Evolutionary conservation across 1,284 basidiomycete genomes (phyloP).

Genomic region (Neolentinus lepideus): DNA sequence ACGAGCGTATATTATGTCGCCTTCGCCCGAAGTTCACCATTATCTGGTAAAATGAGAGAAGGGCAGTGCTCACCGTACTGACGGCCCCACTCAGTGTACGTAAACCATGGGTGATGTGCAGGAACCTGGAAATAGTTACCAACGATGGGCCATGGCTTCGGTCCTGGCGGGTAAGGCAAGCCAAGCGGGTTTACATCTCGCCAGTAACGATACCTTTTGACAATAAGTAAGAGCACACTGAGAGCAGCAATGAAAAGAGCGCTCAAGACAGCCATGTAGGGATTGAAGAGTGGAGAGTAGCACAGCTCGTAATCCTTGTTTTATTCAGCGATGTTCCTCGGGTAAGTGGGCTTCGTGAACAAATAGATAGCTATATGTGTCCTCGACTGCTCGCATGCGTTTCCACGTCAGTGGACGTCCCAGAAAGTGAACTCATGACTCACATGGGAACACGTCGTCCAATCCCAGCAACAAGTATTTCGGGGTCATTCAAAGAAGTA

Average conservation of each 20-base stretch:
- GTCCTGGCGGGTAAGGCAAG: conserved; percentile 2
- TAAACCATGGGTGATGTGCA: neutral
- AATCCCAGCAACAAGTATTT: no score
- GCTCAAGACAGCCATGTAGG: neutral
- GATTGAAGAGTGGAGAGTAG: no score
- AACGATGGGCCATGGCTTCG: neutral
- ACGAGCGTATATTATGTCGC: neutral
- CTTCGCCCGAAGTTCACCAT: neutral
- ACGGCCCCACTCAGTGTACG: conserved; percentile 1
- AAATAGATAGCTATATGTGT: no score
- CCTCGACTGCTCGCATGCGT: no score
- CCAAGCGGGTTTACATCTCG: neutral
- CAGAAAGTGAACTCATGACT: no score
- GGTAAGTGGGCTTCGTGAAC: no score
- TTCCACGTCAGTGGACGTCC: no score
- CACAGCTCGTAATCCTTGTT: no score
- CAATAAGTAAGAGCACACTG: neutral
- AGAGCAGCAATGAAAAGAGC: neutral
- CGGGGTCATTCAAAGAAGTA: no score
- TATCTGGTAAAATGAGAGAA: neutral
- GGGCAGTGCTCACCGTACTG: neutral
- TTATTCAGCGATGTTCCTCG: no score
- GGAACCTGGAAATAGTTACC: neutral
- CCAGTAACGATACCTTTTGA: neutral
- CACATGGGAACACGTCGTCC: no score